Evolutionary conservation across 768 basidiomycete species (phyloP).

Genomic region (Trametes punicea): DNA sequence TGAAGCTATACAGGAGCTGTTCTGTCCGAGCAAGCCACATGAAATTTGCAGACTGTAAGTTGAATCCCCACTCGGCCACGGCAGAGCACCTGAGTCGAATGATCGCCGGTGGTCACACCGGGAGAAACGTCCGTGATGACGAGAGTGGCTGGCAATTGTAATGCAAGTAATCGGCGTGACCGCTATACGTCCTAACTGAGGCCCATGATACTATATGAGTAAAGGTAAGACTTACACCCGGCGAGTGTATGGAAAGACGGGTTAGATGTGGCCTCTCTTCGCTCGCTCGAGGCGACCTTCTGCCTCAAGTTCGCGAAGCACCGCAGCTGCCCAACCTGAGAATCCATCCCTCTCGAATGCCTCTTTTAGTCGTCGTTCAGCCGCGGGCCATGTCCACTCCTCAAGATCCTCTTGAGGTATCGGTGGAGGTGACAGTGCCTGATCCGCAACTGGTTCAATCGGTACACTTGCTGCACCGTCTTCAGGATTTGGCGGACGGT

Average conservation of each 20-base stretch:
- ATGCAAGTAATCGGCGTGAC: too few species aligned
- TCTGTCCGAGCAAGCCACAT: too few species aligned
- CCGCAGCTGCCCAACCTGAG: conserved; percentile 51
- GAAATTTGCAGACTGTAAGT: too few species aligned
- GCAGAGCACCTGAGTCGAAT: too few species aligned
- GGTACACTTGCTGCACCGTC: conserved; percentile 9
- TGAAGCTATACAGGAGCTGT: too few species aligned
- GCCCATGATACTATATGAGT: too few species aligned
- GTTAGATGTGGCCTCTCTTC: conserved; percentile 28
- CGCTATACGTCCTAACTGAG: too few species aligned
- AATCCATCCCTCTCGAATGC: conserved; percentile 63
- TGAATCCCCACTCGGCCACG: too few species aligned
- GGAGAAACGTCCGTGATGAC: too few species aligned
- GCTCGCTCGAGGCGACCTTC: conserved; percentile 51
- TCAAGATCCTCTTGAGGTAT: not conserved
- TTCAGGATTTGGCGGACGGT: conserved; percentile 38
- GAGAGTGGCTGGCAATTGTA: too few species aligned
- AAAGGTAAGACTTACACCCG: too few species aligned
- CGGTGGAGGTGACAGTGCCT: not conserved
- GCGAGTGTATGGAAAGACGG: not conserved
- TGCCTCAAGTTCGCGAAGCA: conserved; percentile 51
- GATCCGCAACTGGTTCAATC: not conserved
- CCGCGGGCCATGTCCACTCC: conserved; percentile 52
- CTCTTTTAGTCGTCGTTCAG: conserved; percentile 48
- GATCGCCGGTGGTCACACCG: too few species aligned